A percentile compares a stretch with the other conserved stretches of the same genome.
Evolutionary conservation across 495 filamentous ascomycete genomes (phyloP).

Genomic region (Friedmanniomyces simplex): DNA sequence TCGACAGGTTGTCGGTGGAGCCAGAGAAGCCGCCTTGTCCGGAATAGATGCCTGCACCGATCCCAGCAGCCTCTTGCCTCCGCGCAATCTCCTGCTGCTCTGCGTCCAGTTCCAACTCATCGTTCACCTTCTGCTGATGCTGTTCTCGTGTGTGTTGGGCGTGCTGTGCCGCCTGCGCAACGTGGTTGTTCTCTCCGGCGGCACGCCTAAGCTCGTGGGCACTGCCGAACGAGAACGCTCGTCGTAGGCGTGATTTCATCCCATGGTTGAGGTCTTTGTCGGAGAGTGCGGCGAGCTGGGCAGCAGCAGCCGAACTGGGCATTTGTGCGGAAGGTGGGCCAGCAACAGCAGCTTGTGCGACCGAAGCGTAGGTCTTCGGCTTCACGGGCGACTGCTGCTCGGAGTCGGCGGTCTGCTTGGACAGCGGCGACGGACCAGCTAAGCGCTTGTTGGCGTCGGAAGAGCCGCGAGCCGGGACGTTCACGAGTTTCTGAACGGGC

Average conservation of each 20-base stretch:
- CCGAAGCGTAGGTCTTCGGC: constrained; percentile 16
- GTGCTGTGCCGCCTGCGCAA: constrained; percentile 38
- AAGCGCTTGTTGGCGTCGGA: constrained; percentile 61
- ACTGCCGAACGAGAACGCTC: constrained; percentile 96
- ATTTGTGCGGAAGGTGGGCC: constrained; percentile 8
- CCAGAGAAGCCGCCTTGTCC: constrained; percentile 78
- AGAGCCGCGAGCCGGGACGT: constrained; percentile 57
- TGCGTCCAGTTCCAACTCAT: constrained; percentile 66
- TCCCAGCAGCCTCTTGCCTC: constrained; percentile 80
- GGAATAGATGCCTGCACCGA: constrained; percentile 88
- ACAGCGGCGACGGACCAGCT: constrained; percentile 75
- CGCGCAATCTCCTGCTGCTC: constrained; percentile 85
- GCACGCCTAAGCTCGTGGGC: constrained; percentile 79
- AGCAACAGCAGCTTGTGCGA: constrained; percentile 15
- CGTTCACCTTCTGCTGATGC: constrained; percentile 35
- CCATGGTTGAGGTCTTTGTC: constrained; percentile 63
- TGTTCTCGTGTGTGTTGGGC: constrained; percentile 59
- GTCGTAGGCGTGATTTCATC: constrained; percentile 80
- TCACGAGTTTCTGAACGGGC: constrained; percentile 38
- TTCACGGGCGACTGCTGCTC: constrained; percentile 19
- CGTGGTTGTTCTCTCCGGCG: constrained; percentile 54
- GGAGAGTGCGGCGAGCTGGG: constrained; percentile 68
- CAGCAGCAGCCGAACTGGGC: constrained; percentile 62
- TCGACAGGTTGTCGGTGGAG: constrained; percentile 92
- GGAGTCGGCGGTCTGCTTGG: constrained; percentile 53